Evolutionary conservation across 164 flowering plant species (phyloP).

Genomic region (Taxillus chinensis): DNA sequence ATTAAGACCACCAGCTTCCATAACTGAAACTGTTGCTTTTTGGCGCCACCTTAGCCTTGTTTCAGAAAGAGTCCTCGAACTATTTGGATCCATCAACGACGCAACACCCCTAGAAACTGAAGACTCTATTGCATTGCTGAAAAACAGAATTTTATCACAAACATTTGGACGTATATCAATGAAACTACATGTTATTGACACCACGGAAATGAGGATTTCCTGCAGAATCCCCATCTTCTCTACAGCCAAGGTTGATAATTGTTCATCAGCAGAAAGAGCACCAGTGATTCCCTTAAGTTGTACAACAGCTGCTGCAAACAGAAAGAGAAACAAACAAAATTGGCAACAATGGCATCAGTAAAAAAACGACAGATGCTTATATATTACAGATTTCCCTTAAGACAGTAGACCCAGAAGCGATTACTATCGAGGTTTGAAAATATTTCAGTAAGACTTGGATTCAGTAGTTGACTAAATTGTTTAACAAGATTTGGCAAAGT

Average conservation of each 20-base stretch:
- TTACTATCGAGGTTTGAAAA: too few relatives aligned
- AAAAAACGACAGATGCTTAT: not conserved
- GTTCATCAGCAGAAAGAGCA: conserved; percentile 58
- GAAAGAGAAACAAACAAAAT: conserved; percentile 8
- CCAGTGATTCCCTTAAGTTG: conserved; percentile 68
- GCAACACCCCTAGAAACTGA: conserved; percentile 16
- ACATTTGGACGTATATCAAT: conserved; percentile 41
- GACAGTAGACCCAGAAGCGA: too few relatives aligned
- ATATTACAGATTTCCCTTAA: not conserved
- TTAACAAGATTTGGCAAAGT: too few relatives aligned
- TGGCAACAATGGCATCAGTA: not conserved
- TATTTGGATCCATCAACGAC: conserved; percentile 18
- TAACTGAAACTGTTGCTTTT: conserved; percentile 71
- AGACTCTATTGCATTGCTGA: conserved; percentile 16
- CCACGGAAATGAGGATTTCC: conserved; percentile 56
- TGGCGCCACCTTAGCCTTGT: conserved; percentile 62
- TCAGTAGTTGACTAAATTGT: too few relatives aligned
- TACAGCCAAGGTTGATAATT: conserved; percentile 22
- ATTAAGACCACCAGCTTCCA: conserved; percentile 99
- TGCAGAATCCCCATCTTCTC: conserved; percentile 56
- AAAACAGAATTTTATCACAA: conserved; percentile 25
- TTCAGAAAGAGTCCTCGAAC: conserved; percentile 22
- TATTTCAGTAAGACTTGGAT: too few relatives aligned
- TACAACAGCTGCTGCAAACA: conserved; percentile 72
- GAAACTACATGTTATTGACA: conserved; percentile 57